Percentiles rank a stretch among this genome's conserved stretches.
Evolutionary conservation across 352 stramenopile genomes (phyloP).

Genomic region (Globisporangium mamillatum): DNA sequence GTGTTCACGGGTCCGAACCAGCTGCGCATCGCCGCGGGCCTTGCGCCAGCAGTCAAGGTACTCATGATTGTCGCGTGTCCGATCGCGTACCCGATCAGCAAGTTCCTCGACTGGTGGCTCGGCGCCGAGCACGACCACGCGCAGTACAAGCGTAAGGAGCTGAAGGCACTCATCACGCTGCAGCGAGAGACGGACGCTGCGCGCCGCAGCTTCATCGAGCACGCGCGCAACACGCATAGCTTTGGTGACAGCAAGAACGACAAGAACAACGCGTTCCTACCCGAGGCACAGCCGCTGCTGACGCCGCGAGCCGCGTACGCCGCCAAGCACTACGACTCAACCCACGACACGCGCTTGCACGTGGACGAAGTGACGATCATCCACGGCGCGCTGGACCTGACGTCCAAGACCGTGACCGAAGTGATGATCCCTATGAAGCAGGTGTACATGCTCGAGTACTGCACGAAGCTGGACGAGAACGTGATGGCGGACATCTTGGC

Average conservation of each 20-base stretch:
- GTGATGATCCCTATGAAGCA: conserved; percentile 85
- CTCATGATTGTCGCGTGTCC: conserved; percentile 88
- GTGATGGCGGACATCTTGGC: conserved; percentile 83
- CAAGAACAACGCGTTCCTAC: conserved; percentile 15
- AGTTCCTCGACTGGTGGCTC: conserved; percentile 86
- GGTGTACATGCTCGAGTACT: conserved; percentile 83
- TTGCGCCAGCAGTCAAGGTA: conserved; percentile 84
- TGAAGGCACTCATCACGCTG: conserved; percentile 86
- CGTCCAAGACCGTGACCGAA: conserved; percentile 81
- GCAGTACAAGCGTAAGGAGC: conserved; percentile 88
- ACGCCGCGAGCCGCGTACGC: conserved; percentile 24
- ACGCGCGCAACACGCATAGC: conserved; percentile 12
- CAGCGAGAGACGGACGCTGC: conserved; percentile 55
- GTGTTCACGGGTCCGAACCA: conserved; percentile 95
- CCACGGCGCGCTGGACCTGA: conserved; percentile 87
- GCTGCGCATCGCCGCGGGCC: conserved; percentile 77
- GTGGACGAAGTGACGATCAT: conserved; percentile 92
- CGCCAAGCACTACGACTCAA: conserved; percentile 29
- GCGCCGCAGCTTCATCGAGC: conserved; percentile 34
- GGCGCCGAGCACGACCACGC: conserved; percentile 73
- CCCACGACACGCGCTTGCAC: conserved; percentile 47
- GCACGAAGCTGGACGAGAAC: conserved; percentile 72
- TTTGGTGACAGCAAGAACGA: neutral
- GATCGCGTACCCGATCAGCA: conserved; percentile 90
- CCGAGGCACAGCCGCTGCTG: conserved; percentile 23